Base-by-base conservation (phyloP, 768 basidiomycete species). In the Asterophora lycoperdoides region DNA sequence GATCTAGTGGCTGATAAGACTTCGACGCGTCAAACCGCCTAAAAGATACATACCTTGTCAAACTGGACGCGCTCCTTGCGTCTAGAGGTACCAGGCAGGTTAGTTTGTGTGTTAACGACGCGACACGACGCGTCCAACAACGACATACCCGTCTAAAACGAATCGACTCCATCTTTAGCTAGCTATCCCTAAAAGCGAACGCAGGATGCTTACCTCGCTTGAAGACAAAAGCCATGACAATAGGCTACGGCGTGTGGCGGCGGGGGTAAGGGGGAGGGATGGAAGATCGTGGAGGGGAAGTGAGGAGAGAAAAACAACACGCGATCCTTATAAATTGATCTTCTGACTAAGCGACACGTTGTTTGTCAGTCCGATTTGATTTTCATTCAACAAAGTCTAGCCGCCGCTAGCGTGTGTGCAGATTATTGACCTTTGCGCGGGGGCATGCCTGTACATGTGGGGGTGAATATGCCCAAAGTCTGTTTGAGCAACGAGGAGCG, bases 61-160 rank as follows among this genome's bases (percentile, higher is more conserved):
- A 95, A 95, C 59, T 90, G 86, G 44, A 95, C 88, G 63, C 83
- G 86, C 69, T 95, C 93, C 69, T 92, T 93, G 55, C 92, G 89
- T 50, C 85, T 84, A 55, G 8, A 58, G 35, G 38, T 14, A 17
- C 29, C n/a, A 41, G 11, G 54, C 55, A 30, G 48, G 57, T 60
- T 53, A 60, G 42, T 46, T 56, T 55, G 23, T 33, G 40, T 36
- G 29, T 49, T 50, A 56, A 52, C 18, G 46, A 66, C 70, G 71
- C 71, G 69, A 64, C 52, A 41, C 37, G 56, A 64, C 68, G 68
- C 70, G 72, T 63, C 39, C 51, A 40, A 23, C 38, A 34, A 29
- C n/a, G 30, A 70, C 76, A 41, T 60, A 78, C 77, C 76, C 77
- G 67, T 78, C 76, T 77, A 56, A 46, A 51, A 52, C 32, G 23